phyloP scores from a whole-genome alignment of 2,329 filamentous ascomycete species.

The Podosphaera xanthii region DNA sequence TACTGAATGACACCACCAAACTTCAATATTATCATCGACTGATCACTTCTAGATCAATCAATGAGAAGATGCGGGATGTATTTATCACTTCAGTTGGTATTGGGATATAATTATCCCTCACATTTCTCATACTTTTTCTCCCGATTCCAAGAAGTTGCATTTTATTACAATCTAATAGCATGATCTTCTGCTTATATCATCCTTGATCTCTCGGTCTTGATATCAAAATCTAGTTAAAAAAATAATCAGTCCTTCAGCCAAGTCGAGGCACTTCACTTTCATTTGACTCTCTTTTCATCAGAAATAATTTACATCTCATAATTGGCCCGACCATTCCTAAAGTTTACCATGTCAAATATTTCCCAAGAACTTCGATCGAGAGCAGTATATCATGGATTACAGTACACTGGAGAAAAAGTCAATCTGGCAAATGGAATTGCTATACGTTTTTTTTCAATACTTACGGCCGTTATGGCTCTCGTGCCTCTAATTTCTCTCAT shows the following conservation, averaged over 20 bases:
- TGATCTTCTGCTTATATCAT: not conserved
- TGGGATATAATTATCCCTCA: not conserved
- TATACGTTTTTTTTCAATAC: not conserved
- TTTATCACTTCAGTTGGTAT: not conserved
- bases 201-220: not conserved
- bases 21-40: conserved; percentile 1
- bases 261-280: not conserved
- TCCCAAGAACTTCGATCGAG: not conserved
- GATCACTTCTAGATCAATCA: conserved; percentile 3
- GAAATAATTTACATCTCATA: not conserved
- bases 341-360: not conserved
- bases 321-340: not conserved
- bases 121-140: not conserved
- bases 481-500: not conserved
- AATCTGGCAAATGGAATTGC: not conserved
- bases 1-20: not conserved
- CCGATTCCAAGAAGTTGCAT: not conserved
- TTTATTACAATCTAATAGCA: not conserved
- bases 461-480: not conserved
- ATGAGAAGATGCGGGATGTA: not conserved
- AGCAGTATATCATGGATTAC: not conserved
- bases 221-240: not conserved
- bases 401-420: not conserved
- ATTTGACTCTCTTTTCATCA: not conserved
- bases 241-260: not conserved